A percentile compares a stretch with the other conserved stretches of the same genome.
Conservation (phyloP, 106 monocot genomes). For the Cymbidium sinense region DNA sequence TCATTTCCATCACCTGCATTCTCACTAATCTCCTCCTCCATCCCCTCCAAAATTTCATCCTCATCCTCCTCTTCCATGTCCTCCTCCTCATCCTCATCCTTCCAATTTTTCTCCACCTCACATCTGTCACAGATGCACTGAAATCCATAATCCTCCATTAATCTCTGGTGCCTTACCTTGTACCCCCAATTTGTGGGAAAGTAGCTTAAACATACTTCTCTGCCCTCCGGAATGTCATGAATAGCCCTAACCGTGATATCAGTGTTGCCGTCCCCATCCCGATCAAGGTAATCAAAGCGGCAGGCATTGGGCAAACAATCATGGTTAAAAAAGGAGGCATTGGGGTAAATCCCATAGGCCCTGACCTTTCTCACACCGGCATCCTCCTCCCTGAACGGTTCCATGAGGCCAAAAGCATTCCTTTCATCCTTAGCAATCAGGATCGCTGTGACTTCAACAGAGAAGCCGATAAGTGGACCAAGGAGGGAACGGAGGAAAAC, state of each 20-base stretch:
- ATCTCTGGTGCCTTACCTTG: conserved; percentile 62
- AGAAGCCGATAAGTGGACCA: conserved; percentile 23
- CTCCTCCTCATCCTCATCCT: conserved; percentile 40
- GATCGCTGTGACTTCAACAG: conserved; percentile 37
- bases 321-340: conserved; percentile 74
- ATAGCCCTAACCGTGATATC: conserved; percentile 64
- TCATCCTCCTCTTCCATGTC: conserved; percentile 24
- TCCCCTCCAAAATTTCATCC: conserved; percentile 29
- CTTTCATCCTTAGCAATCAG: conserved; percentile 57
- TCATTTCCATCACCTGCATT: conserved; percentile 13
- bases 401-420: conserved; percentile 81
- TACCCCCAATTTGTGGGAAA: conserved; percentile 77
- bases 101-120: conserved; percentile 72
- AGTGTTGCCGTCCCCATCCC: conserved; percentile 20
- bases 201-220: conserved; percentile 88
- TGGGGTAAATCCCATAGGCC: conserved; percentile 69
- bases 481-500: conserved; percentile 31
- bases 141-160: conserved; percentile 77
- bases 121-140: conserved; percentile 78
- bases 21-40: conserved; percentile 23
- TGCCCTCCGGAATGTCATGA: conserved; percentile 63
- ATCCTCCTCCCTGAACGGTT: conserved; percentile 20
- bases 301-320: conserved; percentile 94
- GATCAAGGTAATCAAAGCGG: conserved; percentile 74
- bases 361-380: conserved; percentile 30